phyloP scores from a whole-genome alignment of 805 yeast species.

The Teunomyces gatunensis region DNA sequence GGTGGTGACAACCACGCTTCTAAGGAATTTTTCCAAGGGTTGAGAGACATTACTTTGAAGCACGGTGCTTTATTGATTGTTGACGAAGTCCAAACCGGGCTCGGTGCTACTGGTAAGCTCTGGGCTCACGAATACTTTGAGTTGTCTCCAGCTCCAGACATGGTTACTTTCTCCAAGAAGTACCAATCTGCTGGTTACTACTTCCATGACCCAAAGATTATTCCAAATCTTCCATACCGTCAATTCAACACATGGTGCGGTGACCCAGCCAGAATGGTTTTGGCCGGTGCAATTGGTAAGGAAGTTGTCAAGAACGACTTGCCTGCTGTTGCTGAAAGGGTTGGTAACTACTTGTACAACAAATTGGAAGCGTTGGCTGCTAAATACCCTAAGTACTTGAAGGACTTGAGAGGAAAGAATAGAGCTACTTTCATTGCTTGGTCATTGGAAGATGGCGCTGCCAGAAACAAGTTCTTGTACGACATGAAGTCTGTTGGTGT shows the following conservation, averaged over 20 bases:
- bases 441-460: slow-evolving; percentile 53
- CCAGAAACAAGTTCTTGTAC: slow-evolving; percentile 59
- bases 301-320: slow-evolving; percentile 64
- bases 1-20: slow-evolving; percentile 92
- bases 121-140: slow-evolving; percentile 91
- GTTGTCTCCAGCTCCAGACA: slow-evolving; percentile 71
- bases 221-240: slow-evolving; percentile 78
- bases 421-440: slow-evolving; percentile 84
- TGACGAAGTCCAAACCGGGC: slow-evolving; percentile 90
- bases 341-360: slow-evolving; percentile 64
- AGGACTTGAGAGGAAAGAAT: slow-evolving; percentile 68
- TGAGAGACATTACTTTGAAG: slow-evolving; percentile 71
- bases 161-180: slow-evolving; percentile 84
- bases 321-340: slow-evolving; percentile 51
- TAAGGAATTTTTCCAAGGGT: slow-evolving; percentile 72
- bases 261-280: slow-evolving; percentile 76
- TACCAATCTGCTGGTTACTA: slow-evolving; percentile 88
- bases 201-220: slow-evolving; percentile 69
- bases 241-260: slow-evolving; percentile 96
- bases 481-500: slow-evolving; percentile 65
- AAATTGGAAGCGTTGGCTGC: slow-evolving; percentile 52
- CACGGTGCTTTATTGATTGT: slow-evolving; percentile 70
- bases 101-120: slow-evolving; percentile 80
- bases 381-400: slow-evolving; percentile 52
- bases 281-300: slow-evolving; percentile 69